Conservation (phyloP, 176 grass and related monocot species). For the Melocanna baccifera region DNA sequence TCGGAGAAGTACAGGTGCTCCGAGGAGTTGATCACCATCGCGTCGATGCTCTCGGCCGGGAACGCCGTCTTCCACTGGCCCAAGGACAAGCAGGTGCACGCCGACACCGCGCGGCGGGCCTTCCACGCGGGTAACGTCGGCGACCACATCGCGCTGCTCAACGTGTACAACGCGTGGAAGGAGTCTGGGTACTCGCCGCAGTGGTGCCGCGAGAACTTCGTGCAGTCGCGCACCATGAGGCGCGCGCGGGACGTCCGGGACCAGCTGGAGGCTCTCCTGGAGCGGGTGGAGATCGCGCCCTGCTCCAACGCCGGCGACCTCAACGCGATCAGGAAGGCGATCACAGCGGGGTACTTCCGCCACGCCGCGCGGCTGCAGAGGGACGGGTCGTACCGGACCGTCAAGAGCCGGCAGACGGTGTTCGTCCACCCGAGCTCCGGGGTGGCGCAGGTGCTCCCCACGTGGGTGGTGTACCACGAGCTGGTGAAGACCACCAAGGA, state of each 20-base stretch:
- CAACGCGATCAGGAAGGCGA: constrained; percentile 32
- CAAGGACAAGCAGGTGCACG: background rate
- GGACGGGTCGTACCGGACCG: constrained; percentile 45
- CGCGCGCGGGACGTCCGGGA: constrained; percentile 48
- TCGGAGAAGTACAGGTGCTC: constrained; percentile 51
- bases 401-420: constrained; percentile 46
- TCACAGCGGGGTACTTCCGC: background rate
- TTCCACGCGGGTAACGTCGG: too few species aligned
- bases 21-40: constrained; percentile 51
- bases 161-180: too few species aligned
- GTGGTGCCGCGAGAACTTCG: too few species aligned
- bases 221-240: constrained; percentile 39
- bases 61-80: constrained; percentile 52
- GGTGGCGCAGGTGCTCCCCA: constrained; percentile 20
- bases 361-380: constrained; percentile 39
- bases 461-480: constrained; percentile 60
- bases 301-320: constrained; percentile 36
- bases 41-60: constrained; percentile 49
- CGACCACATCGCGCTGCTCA: too few species aligned
- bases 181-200: too few species aligned
- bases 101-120: too few species aligned
- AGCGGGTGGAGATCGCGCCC: constrained; percentile 51
- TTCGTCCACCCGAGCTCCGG: constrained; percentile 50
- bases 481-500: constrained; percentile 53
- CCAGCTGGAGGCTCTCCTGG: constrained; percentile 53